These are phyloP conservation scores for Volvariella volvacea DNA, from an alignment of 1,284 basidiomycete species.

Conservation along the genomic window DNA sequence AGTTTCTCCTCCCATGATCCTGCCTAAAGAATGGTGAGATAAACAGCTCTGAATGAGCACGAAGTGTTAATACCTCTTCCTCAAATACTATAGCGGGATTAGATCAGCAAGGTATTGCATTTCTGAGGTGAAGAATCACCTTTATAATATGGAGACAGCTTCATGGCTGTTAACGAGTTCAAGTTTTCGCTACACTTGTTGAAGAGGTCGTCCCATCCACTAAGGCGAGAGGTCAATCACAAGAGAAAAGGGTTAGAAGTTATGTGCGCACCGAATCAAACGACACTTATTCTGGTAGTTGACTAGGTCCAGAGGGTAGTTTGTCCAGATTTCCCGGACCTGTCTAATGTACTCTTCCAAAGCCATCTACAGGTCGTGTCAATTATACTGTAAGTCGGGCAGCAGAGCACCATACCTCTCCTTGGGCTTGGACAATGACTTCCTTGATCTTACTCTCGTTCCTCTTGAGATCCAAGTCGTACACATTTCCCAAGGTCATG, in stretches of 20 bases:
- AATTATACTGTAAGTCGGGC: constrained; percentile 6
- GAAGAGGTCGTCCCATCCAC: constrained; percentile 98
- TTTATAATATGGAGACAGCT: constrained; percentile 94
- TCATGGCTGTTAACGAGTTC: constrained; percentile 96
- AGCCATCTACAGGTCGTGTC: constrained; percentile 67
- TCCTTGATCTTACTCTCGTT: constrained; percentile 92
- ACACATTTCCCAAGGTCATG: constrained; percentile 95
- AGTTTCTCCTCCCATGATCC: constrained; percentile 93
- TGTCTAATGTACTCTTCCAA: constrained; percentile 92
- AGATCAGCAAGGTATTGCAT: constrained; percentile 4
- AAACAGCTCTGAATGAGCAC: background rate
- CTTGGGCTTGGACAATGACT: constrained; percentile 95
- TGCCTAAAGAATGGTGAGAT: constrained; percentile 37
- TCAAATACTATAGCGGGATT: constrained; percentile 67
- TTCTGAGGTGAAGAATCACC: constrained; percentile 26
- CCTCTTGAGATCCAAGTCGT: constrained; percentile 92
- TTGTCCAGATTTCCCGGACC: constrained; percentile 96
- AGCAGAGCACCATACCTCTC: constrained; percentile 57
- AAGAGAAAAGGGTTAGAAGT: constrained; percentile 6
- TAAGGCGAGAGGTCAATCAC: constrained; percentile 25
- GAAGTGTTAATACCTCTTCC: constrained; percentile 57
- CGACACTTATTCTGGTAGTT: constrained; percentile 99
- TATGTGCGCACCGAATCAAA: constrained; percentile 69
- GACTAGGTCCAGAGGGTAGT: constrained; percentile 91
- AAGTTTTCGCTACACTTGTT: constrained; percentile 95